phyloP scores from a whole-genome alignment of 805 yeast species.

The Metschnikowia chrysomelidarum region DNA sequence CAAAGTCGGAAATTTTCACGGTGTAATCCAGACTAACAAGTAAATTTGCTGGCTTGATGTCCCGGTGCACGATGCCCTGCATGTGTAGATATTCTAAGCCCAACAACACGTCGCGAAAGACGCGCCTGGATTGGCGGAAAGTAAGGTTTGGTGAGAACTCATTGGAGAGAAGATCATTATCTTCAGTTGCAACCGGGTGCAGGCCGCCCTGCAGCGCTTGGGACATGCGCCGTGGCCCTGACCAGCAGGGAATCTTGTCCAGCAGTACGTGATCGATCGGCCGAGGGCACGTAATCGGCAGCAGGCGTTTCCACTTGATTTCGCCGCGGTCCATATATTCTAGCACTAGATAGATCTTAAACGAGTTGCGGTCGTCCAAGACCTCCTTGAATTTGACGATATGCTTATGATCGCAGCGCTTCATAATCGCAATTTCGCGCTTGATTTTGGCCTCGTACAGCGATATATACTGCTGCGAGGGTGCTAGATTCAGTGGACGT shows the following conservation, averaged over 20 bases:
- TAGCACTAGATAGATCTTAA: slow-evolving; percentile 84
- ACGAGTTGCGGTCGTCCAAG: slow-evolving; percentile 77
- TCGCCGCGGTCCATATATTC: slow-evolving; percentile 93
- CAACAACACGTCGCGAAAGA: slow-evolving; percentile 77
- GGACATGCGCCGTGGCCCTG: slow-evolving; percentile 6
- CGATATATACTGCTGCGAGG: slow-evolving; percentile 16
- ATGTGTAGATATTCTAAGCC: slow-evolving; percentile 90
- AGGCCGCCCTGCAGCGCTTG: slow-evolving; percentile 1
- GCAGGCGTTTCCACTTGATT: slow-evolving; percentile 64
- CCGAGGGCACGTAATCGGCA: slow-evolving; percentile 10
- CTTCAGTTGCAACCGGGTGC: slow-evolving; percentile 15
- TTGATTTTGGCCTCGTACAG: slow-evolving; percentile 38
- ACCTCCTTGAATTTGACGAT: slow-evolving; percentile 52
- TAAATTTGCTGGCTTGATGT: slow-evolving; percentile 92
- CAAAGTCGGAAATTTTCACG: slow-evolving; percentile 95
- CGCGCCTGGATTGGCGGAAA: slow-evolving; percentile 63
- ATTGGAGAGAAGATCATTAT: slow-evolving; percentile 23
- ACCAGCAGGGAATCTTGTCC: slow-evolving; percentile 11
- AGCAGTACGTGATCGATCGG: slow-evolving; percentile 5
- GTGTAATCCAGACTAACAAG: slow-evolving; percentile 64
- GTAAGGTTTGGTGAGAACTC: slow-evolving; percentile 56
- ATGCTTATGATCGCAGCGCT: slow-evolving; percentile 46
- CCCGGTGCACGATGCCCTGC: slow-evolving; percentile 91
- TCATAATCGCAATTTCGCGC: slow-evolving; percentile 45
- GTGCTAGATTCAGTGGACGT: slow-evolving; percentile 26